A percentile compares a stretch with the other conserved stretches of the same genome.
Evolutionary conservation across 495 filamentous ascomycete species (phyloP).

Genomic region (Neurospora sp.): DNA sequence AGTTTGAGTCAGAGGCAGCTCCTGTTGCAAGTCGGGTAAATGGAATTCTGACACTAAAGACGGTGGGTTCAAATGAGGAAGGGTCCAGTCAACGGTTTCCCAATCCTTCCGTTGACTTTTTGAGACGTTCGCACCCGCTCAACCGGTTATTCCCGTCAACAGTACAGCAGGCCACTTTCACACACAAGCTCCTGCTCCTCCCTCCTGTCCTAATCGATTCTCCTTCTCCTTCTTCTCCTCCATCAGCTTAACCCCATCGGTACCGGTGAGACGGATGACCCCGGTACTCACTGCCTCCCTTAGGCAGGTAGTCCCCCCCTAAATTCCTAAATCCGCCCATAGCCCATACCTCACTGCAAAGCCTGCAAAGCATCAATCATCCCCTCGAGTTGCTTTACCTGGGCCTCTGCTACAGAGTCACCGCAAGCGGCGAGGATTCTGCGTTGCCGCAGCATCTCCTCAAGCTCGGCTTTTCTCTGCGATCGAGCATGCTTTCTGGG

Average conservation of each 20-base stretch:
- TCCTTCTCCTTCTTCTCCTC: neutral
- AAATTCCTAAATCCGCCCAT: neutral
- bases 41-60: neutral
- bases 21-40: neutral
- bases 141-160: neutral
- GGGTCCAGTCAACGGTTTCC: neutral
- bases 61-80: neutral
- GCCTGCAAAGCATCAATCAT: neutral
- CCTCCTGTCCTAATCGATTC: neutral
- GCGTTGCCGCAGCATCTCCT: neutral
- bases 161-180: neutral
- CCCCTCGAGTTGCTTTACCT: neutral
- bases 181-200: neutral
- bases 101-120: neutral
- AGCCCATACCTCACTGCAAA: neutral
- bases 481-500: neutral
- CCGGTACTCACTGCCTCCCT: too few relatives aligned
- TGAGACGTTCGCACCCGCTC: neutral
- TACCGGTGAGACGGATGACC: neutral
- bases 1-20: neutral
- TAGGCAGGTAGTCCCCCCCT: neutral
- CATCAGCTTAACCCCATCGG: neutral
- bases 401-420: neutral
- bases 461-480: neutral
- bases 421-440: neutral